These are phyloP conservation scores for Yamadazyma spencermartinsiae DNA, from an alignment of 1,139 yeast species.

Conservation along the genomic window DNA sequence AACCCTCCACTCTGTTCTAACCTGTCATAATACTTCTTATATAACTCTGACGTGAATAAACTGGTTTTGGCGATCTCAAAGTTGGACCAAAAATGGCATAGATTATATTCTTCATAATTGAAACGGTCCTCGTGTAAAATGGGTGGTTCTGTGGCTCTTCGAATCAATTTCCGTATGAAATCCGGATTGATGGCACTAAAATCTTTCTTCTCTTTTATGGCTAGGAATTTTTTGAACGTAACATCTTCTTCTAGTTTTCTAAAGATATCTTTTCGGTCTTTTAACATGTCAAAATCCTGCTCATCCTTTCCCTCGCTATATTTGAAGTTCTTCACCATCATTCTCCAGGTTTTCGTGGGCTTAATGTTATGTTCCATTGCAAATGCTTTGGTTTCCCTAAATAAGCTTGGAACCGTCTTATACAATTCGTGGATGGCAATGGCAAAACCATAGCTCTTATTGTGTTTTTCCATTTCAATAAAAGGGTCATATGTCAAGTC, in stretches of 20 bases:
- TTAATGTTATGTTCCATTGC: constrained; percentile 45
- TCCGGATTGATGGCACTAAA: constrained; percentile 25
- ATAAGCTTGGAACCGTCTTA: constrained; percentile 79
- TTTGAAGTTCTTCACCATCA: constrained; percentile 44
- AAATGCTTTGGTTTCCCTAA: constrained; percentile 67
- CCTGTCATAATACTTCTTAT: constrained; percentile 63
- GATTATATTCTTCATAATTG: constrained; percentile 67
- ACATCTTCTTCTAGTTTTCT: constrained; percentile 29
- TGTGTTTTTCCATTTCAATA: constrained; percentile 65
- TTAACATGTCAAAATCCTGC: constrained; percentile 21
- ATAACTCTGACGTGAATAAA: constrained; percentile 62
- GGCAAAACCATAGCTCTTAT: constrained; percentile 82
- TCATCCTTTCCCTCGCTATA: constrained; percentile 24
- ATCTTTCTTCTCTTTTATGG: constrained; percentile 21
- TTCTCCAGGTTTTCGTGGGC: constrained; percentile 59
- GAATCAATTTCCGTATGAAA: constrained; percentile 26
- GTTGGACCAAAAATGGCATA: constrained; percentile 93
- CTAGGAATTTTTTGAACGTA: constrained; percentile 25
- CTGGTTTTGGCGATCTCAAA: constrained; percentile 86
- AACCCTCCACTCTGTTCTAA: constrained; percentile 78
- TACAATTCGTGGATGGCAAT: constrained; percentile 72
- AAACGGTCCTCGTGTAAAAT: constrained; percentile 50
- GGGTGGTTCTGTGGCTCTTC: constrained; percentile 30
- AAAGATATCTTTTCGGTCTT: constrained; percentile 21
- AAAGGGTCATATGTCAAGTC: constrained; percentile 92